Evolutionary conservation across 345 rosid species (phyloP).

Genomic region (Anacardium occidentale): DNA sequence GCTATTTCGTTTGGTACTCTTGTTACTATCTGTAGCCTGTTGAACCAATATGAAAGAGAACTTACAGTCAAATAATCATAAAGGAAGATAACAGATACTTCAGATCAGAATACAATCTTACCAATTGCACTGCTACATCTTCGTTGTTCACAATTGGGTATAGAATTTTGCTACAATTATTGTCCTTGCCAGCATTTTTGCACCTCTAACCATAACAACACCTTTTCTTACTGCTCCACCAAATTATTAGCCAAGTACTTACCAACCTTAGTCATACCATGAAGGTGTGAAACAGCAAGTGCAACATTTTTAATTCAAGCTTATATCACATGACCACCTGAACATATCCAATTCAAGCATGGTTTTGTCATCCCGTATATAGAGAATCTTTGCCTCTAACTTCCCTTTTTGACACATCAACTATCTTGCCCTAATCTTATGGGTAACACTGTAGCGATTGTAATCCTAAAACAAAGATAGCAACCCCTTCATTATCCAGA

Average conservation of each 20-base stretch:
- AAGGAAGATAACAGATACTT: not conserved
- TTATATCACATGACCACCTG: not conserved
- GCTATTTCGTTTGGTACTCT: constrained; percentile 48
- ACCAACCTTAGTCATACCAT: not conserved
- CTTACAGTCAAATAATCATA: not conserved
- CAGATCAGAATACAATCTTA: not conserved
- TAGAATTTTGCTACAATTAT: not conserved
- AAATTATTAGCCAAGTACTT: not conserved
- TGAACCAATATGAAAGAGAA: constrained; percentile 17
- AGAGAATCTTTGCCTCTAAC: not conserved
- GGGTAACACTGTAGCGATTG: not conserved
- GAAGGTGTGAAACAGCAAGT: not conserved
- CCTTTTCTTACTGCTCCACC: not conserved
- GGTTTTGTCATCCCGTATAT: not conserved
- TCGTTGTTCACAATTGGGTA: not conserved
- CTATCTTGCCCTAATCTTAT: not conserved
- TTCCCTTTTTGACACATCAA: not conserved
- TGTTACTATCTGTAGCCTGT: constrained; percentile 54
- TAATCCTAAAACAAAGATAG: not conserved
- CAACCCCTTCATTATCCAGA: constrained; percentile 8
- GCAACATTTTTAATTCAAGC: not conserved
- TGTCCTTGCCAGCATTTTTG: not conserved
- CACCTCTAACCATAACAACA: not conserved
- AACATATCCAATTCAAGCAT: not conserved
- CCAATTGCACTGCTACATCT: not conserved